Evolutionary conservation across 2,329 filamentous ascomycete genomes (phyloP).

Genomic region (Reticulascus tulasneorum): DNA sequence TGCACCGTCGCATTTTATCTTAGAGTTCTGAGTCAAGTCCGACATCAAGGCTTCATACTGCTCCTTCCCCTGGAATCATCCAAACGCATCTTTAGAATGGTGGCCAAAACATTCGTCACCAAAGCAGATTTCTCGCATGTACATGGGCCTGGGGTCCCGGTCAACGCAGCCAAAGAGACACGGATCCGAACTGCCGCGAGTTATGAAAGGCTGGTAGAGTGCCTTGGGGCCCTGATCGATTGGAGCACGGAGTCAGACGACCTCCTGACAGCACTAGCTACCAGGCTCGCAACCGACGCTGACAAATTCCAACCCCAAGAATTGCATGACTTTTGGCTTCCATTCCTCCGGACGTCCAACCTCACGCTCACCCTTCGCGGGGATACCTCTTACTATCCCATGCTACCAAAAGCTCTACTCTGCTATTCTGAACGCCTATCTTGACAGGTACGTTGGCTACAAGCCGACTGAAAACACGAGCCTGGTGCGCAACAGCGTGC

Average conservation of each 20-base stretch:
- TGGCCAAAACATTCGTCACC: neutral
- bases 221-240: slow-evolving; percentile 3
- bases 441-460: slow-evolving; percentile 17
- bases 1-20: no score
- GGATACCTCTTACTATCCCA: slow-evolving; percentile 7
- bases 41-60: no score
- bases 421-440: slow-evolving; percentile 16
- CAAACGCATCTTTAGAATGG: no score
- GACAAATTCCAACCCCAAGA: slow-evolving; percentile 10
- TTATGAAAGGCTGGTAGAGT: neutral
- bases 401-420: slow-evolving; percentile 21
- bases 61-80: no score
- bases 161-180: neutral
- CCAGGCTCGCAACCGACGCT: slow-evolving; percentile 15
- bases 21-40: no score
- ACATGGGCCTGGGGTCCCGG: neutral
- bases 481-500: slow-evolving; percentile 4
- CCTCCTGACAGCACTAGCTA: slow-evolving; percentile 14
- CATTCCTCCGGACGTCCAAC: slow-evolving; percentile 20
- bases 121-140: slow-evolving; percentile 2
- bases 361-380: slow-evolving; percentile 6
- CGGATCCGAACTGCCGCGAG: neutral
- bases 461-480: slow-evolving; percentile 8
- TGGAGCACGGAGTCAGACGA: slow-evolving; percentile 13
- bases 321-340: slow-evolving; percentile 24